These are phyloP conservation scores for Medicago arabica DNA, from an alignment of 306 rosid species.

Conservation along the genomic window DNA sequence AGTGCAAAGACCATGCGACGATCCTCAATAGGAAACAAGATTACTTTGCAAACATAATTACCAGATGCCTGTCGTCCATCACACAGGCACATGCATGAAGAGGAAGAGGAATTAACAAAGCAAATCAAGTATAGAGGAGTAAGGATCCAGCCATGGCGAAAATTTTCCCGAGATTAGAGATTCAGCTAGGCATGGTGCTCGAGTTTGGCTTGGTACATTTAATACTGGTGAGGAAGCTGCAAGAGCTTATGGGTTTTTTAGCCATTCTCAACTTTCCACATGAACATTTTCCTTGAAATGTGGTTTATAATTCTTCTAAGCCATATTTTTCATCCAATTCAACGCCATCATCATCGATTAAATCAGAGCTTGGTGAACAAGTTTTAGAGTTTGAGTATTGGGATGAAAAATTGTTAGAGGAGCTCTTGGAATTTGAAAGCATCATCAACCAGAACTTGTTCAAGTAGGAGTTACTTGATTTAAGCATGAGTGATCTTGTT, in stretches of 20 bases:
- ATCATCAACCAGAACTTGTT: neutral
- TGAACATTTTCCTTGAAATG: constrained; percentile 46
- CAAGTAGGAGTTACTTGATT: neutral
- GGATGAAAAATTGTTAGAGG: constrained; percentile 71
- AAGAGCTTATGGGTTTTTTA: constrained; percentile 67
- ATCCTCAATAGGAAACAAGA: too few species aligned
- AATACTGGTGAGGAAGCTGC: constrained; percentile 67
- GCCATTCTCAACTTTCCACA: constrained; percentile 76
- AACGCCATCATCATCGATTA: neutral
- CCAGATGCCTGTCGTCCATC: too few species aligned
- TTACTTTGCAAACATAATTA: too few species aligned
- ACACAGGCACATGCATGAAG: neutral
- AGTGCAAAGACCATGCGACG: too few species aligned
- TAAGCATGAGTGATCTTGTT: neutral
- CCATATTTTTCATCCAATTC: neutral
- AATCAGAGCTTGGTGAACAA: constrained; percentile 33
- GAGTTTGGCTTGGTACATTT: constrained; percentile 82
- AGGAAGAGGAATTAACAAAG: neutral
- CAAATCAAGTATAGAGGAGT: constrained; percentile 46
- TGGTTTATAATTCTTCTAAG: constrained; percentile 19
- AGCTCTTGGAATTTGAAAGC: constrained; percentile 59
- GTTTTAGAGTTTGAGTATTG: constrained; percentile 67
- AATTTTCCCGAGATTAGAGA: constrained; percentile 48
- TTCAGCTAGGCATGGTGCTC: constrained; percentile 44
- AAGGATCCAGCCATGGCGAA: constrained; percentile 52